Percentiles rank a stretch among this genome's conserved stretches.
phyloP scores from a whole-genome alignment of 1,139 yeast species.

The Kurtzmaniella quercitrusa region DNA sequence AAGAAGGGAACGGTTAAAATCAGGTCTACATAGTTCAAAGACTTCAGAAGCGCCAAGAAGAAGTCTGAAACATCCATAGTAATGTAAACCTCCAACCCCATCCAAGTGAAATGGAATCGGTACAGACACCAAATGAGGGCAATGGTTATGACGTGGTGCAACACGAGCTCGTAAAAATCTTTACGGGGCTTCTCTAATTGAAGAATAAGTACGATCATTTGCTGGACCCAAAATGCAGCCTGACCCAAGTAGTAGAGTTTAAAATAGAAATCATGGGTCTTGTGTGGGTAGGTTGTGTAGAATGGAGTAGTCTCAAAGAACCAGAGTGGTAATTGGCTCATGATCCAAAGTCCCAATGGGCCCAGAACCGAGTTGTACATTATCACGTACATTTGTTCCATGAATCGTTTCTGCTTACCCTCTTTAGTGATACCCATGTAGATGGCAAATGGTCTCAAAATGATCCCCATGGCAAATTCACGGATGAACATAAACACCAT shows the following conservation, averaged over 20 bases:
- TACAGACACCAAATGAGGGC: constrained; percentile 87
- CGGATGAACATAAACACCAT: constrained; percentile 85
- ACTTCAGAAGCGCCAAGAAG: constrained; percentile 78
- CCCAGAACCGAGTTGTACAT: constrained; percentile 79
- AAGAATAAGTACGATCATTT: constrained; percentile 72
- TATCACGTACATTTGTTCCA: constrained; percentile 89
- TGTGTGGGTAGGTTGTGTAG: constrained; percentile 80
- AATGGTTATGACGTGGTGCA: constrained; percentile 91
- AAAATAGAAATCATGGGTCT: constrained; percentile 63
- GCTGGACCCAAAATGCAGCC: constrained; percentile 98
- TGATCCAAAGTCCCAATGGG: constrained; percentile 84
- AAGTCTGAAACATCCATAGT: constrained; percentile 96
- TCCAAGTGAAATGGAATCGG: constrained; percentile 93
- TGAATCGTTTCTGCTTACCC: constrained; percentile 70
- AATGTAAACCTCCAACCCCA: constrained; percentile 85
- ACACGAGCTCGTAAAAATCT: constrained; percentile 84
- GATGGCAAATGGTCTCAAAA: constrained; percentile 69
- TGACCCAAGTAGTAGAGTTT: constrained; percentile 85
- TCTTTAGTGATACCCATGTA: constrained; percentile 49
- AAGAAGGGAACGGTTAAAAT: constrained; percentile 62
- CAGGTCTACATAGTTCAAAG: constrained; percentile 78
- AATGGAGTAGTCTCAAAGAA: constrained; percentile 79
- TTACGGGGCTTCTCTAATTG: constrained; percentile 94
- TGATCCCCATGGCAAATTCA: constrained; percentile 83
- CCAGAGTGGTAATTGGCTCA: constrained; percentile 85